Evolutionary conservation across 352 stramenopile genomes (phyloP).

Genomic region (Plasmopara muralis): DNA sequence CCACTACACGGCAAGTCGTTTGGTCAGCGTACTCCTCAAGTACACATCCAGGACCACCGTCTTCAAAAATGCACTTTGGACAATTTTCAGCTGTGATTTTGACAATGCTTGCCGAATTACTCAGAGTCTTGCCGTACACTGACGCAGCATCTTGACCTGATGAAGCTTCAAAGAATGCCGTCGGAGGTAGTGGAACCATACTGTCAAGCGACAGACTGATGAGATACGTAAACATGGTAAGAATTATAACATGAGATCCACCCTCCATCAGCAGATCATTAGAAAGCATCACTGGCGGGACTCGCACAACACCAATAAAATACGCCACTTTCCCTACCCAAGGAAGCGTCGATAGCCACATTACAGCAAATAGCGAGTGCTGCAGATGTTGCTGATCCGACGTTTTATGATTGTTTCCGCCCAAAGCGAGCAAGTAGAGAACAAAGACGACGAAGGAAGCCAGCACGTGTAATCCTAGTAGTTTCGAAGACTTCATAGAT

Average conservation of each 20-base stretch:
- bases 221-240: constrained; percentile 40
- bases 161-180: constrained; percentile 60
- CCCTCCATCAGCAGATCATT: constrained; percentile 45
- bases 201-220: constrained; percentile 39
- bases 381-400: constrained; percentile 52
- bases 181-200: constrained; percentile 65
- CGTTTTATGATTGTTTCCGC: constrained; percentile 26
- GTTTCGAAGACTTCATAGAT: constrained; percentile 27
- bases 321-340: constrained; percentile 66
- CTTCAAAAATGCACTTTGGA: constrained; percentile 74
- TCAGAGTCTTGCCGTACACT: constrained; percentile 29
- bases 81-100: constrained; percentile 76
- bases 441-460: constrained; percentile 37
- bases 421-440: constrained; percentile 44
- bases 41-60: constrained; percentile 63
- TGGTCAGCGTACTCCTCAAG: constrained; percentile 56
- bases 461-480: constrained; percentile 47
- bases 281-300: constrained; percentile 31
- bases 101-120: constrained; percentile 5
- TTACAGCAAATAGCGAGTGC: constrained; percentile 46
- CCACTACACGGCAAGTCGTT: constrained; percentile 39
- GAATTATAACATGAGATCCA: constrained; percentile 28
- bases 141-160: constrained; percentile 42
- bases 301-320: constrained; percentile 37
- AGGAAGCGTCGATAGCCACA: constrained; percentile 45